Evolutionary conservation across 2,329 filamentous ascomycete genomes (phyloP).

Genomic region (Alternaria angustiovoidea): DNA sequence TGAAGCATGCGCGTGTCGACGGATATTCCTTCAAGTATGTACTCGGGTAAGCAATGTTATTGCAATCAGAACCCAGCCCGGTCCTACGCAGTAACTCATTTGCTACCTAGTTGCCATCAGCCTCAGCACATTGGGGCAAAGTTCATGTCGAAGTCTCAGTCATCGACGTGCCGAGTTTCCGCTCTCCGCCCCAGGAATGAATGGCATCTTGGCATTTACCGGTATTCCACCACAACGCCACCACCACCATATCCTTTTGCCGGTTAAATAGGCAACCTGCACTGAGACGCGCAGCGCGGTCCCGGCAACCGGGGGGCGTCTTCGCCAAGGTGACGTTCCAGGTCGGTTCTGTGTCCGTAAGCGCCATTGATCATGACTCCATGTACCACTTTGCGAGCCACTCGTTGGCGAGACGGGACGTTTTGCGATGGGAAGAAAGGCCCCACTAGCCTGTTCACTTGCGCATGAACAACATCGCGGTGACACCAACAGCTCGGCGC

Average conservation of each 20-base stretch:
- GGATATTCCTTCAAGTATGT: too few species aligned
- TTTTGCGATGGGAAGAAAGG: not conserved
- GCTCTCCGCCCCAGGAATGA: not conserved
- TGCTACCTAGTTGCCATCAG: not conserved
- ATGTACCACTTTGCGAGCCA: not conserved
- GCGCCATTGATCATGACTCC: not conserved
- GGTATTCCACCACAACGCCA: not conserved
- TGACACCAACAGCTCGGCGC: constrained; percentile 2
- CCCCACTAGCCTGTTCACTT: constrained; percentile 1
- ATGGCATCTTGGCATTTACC: not conserved
- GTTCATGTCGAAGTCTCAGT: not conserved
- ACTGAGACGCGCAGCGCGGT: not conserved
- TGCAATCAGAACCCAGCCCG: not conserved
- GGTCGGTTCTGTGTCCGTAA: not conserved
- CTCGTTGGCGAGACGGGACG: not conserved
- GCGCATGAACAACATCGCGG: not conserved
- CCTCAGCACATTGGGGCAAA: not conserved
- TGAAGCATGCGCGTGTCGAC: too few species aligned
- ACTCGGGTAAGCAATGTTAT: not conserved
- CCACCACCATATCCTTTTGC: not conserved
- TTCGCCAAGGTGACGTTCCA: not conserved
- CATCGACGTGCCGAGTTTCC: not conserved
- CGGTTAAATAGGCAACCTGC: not conserved
- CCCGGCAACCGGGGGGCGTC: not conserved
- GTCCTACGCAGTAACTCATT: too few species aligned